These are phyloP conservation scores for Iodosphaeria phyllophila DNA, from an alignment of 2,329 filamentous ascomycete genomes.

Conservation along the genomic window DNA sequence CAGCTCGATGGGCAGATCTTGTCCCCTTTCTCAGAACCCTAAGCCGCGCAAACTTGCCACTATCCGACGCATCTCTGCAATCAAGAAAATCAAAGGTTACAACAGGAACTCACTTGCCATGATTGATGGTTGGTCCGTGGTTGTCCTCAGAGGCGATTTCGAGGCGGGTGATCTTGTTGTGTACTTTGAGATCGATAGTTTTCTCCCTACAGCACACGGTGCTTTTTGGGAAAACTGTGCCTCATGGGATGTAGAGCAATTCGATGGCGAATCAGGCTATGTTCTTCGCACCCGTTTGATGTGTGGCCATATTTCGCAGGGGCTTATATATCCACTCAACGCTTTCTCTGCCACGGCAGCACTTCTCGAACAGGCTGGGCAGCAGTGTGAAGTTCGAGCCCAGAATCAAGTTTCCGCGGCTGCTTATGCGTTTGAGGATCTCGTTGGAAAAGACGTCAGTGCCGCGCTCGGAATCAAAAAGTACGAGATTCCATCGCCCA, in stretches of 20 bases:
- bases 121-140: conserved; percentile 12
- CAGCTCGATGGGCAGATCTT: too few species aligned
- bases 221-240: conserved; percentile 8
- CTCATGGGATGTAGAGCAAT: neutral
- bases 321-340: conserved; percentile 8
- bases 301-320: conserved; percentile 10
- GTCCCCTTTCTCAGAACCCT: too few species aligned
- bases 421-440: conserved; percentile 3
- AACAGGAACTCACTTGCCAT: conserved; percentile 4
- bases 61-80: neutral
- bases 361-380: conserved; percentile 3
- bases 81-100: neutral
- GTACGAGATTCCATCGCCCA: too few species aligned
- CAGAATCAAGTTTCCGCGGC: too few species aligned
- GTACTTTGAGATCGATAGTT: conserved; percentile 15
- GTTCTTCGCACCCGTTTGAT: conserved; percentile 7
- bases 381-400: conserved; percentile 5
- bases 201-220: conserved; percentile 8
- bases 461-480: conserved; percentile 11
- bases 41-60: conserved; percentile 1
- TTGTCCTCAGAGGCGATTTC: conserved; percentile 4
- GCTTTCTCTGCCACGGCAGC: conserved; percentile 7
- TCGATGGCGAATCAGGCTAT: conserved; percentile 7
- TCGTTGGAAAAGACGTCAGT: conserved; percentile 9
- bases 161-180: conserved; percentile 10